Evolutionary conservation across 1,139 yeast species (phyloP).

Genomic region (Chernovozyma aurita): DNA sequence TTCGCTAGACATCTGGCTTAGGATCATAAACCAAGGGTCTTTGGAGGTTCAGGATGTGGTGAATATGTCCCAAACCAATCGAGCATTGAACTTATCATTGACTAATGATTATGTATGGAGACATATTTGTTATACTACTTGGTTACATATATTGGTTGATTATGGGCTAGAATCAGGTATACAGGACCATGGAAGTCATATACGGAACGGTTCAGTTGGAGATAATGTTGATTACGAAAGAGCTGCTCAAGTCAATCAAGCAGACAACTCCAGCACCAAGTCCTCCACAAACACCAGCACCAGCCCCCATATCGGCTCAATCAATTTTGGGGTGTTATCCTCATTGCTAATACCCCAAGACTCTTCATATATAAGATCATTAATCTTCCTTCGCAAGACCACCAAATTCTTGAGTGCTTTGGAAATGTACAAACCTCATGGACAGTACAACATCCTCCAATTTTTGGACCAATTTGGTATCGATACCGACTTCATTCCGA

Average conservation of each 20-base stretch:
- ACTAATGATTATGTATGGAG: constrained; percentile 18
- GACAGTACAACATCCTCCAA: constrained; percentile 7
- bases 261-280: background rate
- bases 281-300: background rate
- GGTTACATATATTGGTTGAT: constrained; percentile 10
- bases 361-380: background rate
- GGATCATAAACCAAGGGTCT: constrained; percentile 15
- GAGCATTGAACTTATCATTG: constrained; percentile 9
- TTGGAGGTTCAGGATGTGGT: constrained; percentile 19
- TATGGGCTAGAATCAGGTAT: constrained; percentile 9
- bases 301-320: background rate
- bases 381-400: constrained; percentile 11
- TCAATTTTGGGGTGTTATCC: background rate
- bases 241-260: background rate
- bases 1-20: constrained; percentile 17
- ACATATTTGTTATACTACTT: constrained; percentile 10
- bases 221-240: background rate
- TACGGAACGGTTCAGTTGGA: background rate
- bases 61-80: constrained; percentile 11
- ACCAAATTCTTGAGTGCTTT: constrained; percentile 6
- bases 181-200: background rate
- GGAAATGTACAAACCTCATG: constrained; percentile 8
- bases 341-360: background rate
- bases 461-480: constrained; percentile 11
- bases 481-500: constrained; percentile 16